phyloP scores from a whole-genome alignment of 352 stramenopile genomes.

The Phytophthora niederhauseri region DNA sequence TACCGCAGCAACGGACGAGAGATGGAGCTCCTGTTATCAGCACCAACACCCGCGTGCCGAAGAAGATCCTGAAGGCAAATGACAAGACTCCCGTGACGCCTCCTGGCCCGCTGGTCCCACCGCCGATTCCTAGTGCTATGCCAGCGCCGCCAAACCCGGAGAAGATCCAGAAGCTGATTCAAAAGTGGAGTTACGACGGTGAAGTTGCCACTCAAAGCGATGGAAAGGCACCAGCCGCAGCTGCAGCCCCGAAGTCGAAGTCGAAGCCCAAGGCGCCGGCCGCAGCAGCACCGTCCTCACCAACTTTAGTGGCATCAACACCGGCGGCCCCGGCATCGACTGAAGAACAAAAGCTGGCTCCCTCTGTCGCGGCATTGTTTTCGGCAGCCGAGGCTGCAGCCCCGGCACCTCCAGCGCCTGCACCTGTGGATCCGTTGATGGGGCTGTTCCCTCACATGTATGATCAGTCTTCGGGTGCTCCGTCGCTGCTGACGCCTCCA shows the following conservation, averaged over 20 bases:
- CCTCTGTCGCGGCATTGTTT: conserved; percentile 55
- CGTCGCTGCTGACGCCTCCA: conserved; percentile 40
- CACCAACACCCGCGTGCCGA: conserved; percentile 29
- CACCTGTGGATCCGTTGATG: conserved; percentile 34
- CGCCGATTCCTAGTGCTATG: conserved; percentile 41
- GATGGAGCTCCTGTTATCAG: conserved; percentile 26
- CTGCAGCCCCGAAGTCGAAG: neutral
- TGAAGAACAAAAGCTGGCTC: conserved; percentile 34
- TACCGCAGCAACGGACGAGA: conserved; percentile 19
- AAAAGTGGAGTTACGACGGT: conserved; percentile 62
- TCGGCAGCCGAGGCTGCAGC: conserved; percentile 31
- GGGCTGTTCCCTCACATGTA: conserved; percentile 68
- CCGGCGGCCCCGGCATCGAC: conserved; percentile 11
- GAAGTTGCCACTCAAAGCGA: conserved; percentile 24
- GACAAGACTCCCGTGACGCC: conserved; percentile 17
- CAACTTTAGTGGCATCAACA: neutral
- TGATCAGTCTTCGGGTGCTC: conserved; percentile 21
- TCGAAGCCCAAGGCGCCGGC: neutral
- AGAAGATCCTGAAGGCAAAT: conserved; percentile 33
- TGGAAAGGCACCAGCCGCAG: conserved; percentile 4
- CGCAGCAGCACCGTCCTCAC: neutral
- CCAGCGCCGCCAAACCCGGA: conserved; percentile 51
- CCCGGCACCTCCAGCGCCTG: conserved; percentile 12
- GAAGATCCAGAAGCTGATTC: conserved; percentile 69
- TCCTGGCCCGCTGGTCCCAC: conserved; percentile 27